Conservation (phyloP, 1,284 basidiomycete species). For the Cystobasidium sp. region DNA sequence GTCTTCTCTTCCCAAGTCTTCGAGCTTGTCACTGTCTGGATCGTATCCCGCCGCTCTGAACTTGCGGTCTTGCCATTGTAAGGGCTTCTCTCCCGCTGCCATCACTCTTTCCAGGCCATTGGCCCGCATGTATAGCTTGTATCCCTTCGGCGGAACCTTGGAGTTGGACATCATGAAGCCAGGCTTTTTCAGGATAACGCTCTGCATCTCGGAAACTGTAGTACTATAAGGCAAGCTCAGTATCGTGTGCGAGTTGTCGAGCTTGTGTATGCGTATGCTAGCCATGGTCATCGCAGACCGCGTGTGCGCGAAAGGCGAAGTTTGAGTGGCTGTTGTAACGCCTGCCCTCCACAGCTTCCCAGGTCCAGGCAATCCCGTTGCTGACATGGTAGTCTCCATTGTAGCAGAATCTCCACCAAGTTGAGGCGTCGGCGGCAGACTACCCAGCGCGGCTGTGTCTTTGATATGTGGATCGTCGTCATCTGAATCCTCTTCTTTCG, state of each 20-base stretch:
- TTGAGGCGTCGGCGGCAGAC: constrained; percentile 30
- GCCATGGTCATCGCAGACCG: constrained; percentile 39
- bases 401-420: constrained; percentile 19
- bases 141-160: constrained; percentile 61
- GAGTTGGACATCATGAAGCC: constrained; percentile 60
- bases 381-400: neutral
- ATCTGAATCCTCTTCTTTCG: constrained; percentile 52
- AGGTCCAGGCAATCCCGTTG: neutral
- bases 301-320: neutral
- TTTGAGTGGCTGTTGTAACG: constrained; percentile 6
- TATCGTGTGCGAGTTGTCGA: constrained; percentile 52
- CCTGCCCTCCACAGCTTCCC: constrained; percentile 25
- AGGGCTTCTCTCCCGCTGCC: constrained; percentile 78
- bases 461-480: constrained; percentile 45
- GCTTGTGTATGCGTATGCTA: constrained; percentile 51
- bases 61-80: constrained; percentile 79
- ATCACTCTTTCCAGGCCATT: constrained; percentile 70
- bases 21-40: constrained; percentile 72
- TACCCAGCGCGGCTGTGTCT: constrained; percentile 20
- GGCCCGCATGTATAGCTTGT: constrained; percentile 60
- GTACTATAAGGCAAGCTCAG: constrained; percentile 50
- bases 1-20: constrained; percentile 79
- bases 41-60: constrained; percentile 91
- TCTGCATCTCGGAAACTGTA: constrained; percentile 48
- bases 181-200: constrained; percentile 47